Evolutionary conservation across 1,284 basidiomycete species (phyloP).

Genomic region (Ceratobasidium sp.): DNA sequence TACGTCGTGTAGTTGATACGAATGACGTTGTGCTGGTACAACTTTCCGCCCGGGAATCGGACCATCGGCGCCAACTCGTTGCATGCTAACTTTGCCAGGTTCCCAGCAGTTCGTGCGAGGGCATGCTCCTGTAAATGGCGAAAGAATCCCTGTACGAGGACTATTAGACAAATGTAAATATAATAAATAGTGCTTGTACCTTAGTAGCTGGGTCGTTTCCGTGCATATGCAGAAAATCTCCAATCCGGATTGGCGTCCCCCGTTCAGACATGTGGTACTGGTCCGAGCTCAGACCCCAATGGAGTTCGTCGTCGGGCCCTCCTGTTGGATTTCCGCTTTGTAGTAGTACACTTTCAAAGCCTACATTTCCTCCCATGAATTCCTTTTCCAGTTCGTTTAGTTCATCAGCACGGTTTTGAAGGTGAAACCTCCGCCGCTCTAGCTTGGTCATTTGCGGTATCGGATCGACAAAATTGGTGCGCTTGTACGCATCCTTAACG

Average conservation of each 20-base stretch:
- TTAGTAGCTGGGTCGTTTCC: not conserved
- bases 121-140: not conserved
- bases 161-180: not conserved
- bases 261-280: too few species aligned
- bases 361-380: not conserved
- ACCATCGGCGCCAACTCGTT: constrained; percentile 1
- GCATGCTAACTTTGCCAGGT: not conserved
- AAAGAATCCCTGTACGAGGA: constrained; percentile 12
- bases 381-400: not conserved
- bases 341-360: too few species aligned
- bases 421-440: not conserved
- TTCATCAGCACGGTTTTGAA: not conserved
- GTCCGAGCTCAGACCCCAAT: too few species aligned
- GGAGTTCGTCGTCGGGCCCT: not conserved
- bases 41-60: constrained; percentile 15
- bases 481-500: constrained; percentile 38
- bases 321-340: not conserved
- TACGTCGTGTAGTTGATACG: constrained; percentile 46
- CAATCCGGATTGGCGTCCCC: not conserved
- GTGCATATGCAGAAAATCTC: not conserved
- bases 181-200: not conserved
- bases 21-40: not conserved
- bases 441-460: not conserved
- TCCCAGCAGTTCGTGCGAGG: not conserved
- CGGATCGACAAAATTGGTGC: not conserved